Evolutionary conservation across 1,139 yeast genomes (phyloP).

Genomic region (Yamadazyma pseudoaaseri): DNA sequence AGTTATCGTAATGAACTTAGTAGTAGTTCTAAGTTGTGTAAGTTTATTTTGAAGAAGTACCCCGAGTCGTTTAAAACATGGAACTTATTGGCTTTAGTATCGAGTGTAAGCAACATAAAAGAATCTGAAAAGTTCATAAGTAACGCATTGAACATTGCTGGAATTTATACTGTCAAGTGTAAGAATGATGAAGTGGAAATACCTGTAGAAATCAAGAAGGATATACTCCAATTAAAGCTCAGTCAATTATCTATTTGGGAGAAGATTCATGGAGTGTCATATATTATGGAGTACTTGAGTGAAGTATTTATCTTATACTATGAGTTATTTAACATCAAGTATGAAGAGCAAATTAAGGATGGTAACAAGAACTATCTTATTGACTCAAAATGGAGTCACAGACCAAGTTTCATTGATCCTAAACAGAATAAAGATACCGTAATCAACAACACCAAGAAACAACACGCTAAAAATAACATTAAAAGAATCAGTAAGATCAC

Average conservation of each 20-base stretch:
- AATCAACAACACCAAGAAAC: slow-evolving; percentile 14
- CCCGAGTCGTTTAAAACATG: slow-evolving; percentile 48
- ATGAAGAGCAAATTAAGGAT: slow-evolving; percentile 14
- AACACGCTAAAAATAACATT: slow-evolving; percentile 20
- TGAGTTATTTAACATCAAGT: slow-evolving; percentile 46
- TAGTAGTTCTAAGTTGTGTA: slow-evolving; percentile 38
- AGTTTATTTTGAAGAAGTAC: slow-evolving; percentile 41
- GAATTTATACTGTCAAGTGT: slow-evolving; percentile 33
- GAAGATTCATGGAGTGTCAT: slow-evolving; percentile 56
- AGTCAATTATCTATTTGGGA: slow-evolving; percentile 75
- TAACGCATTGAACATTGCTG: slow-evolving; percentile 46
- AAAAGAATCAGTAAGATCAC: slow-evolving; percentile 18
- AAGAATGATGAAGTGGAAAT: slow-evolving; percentile 27
- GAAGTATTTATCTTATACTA: slow-evolving; percentile 65
- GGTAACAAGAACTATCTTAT: slow-evolving; percentile 10
- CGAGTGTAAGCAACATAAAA: slow-evolving; percentile 15
- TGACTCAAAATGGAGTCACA: slow-evolving; percentile 41
- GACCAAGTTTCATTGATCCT: slow-evolving; percentile 49
- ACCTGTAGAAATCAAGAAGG: slow-evolving; percentile 45
- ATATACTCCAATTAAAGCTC: slow-evolving; percentile 68
- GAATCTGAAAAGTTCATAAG: slow-evolving; percentile 42
- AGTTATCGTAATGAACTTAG: slow-evolving; percentile 27
- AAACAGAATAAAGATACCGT: slow-evolving; percentile 7
- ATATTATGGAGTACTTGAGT: slow-evolving; percentile 63
- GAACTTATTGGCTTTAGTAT: slow-evolving; percentile 38